Conservation (phyloP, 78 protist species). For the Planoprotostelium fungivorum region DNA sequence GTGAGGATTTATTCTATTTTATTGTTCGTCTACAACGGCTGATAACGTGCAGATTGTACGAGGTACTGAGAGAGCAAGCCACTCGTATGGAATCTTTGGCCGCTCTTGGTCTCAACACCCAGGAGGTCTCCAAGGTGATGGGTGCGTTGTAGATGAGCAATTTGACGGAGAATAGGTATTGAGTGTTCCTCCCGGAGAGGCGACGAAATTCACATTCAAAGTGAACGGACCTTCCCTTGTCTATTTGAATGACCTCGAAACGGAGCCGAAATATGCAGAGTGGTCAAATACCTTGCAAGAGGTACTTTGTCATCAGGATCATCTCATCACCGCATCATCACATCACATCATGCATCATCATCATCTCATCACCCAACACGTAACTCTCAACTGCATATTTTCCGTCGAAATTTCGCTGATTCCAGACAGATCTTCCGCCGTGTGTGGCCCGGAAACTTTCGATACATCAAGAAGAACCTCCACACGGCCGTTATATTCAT, state of each 20-base stretch:
- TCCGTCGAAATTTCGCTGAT: too few relatives aligned
- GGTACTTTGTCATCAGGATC: background rate
- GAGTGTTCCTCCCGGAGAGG: background rate
- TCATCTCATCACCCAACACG: too few relatives aligned
- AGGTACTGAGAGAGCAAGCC: background rate
- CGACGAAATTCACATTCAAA: background rate
- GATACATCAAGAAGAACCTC: background rate
- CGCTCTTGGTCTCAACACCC: background rate
- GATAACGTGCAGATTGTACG: background rate
- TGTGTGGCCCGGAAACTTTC: background rate
- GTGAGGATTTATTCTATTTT: background rate
- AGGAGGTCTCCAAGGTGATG: background rate
- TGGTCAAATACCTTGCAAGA: background rate
- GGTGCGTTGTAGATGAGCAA: background rate
- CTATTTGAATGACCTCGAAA: background rate
- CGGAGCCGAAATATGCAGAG: background rate
- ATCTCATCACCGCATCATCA: too few relatives aligned
- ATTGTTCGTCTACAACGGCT: background rate
- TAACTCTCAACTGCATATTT: too few relatives aligned
- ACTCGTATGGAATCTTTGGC: background rate
- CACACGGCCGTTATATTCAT: background rate
- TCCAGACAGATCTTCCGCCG: background rate
- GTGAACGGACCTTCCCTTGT: background rate
- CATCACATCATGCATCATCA: too few relatives aligned
- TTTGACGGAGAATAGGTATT: background rate